phyloP scores from a whole-genome alignment of 108 stramenopile genomes.

The Parmales sp. region DNA sequence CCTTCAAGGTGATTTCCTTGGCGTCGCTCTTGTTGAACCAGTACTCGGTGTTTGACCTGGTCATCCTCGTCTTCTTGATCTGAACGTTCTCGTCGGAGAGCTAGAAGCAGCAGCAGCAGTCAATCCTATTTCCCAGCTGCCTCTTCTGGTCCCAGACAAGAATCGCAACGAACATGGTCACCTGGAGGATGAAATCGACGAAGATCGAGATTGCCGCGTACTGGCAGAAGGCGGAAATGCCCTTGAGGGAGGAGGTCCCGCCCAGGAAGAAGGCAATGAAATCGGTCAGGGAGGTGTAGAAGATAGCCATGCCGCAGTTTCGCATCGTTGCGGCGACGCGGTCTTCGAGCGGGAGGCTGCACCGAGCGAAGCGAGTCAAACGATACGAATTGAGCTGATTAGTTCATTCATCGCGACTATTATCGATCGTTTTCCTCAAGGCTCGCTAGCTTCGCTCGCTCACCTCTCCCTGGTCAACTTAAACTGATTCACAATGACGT shows the following conservation, averaged over 20 bases:
- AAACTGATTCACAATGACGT: constrained; percentile 2
- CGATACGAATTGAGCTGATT: no score
- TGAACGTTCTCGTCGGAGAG: not conserved
- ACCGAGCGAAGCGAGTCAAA: no score
- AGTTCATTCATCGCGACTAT: no score
- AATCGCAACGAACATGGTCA: constrained; percentile 22
- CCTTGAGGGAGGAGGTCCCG: constrained; percentile 23
- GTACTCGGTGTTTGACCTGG: not conserved
- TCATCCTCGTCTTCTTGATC: not conserved
- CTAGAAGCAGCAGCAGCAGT: constrained; percentile 13
- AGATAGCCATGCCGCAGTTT: constrained; percentile 7
- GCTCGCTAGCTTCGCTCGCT: no score
- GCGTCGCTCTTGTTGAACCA: not conserved
- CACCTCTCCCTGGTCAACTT: constrained; percentile 6
- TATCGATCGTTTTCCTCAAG: no score
- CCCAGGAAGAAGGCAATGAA: constrained; percentile 32
- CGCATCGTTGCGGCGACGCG: constrained; percentile 8
- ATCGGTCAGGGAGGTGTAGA: constrained; percentile 30
- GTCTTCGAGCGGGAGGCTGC: constrained; percentile 7
- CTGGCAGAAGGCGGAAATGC: constrained; percentile 24
- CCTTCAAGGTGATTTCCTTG: not conserved
- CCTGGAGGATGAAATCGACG: constrained; percentile 34
- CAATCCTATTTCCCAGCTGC: constrained; percentile 9
- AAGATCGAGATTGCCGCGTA: constrained; percentile 26
- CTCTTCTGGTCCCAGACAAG: constrained; percentile 10